phyloP scores from a whole-genome alignment of 306 rosid species.

The Rosa lucieae region DNA sequence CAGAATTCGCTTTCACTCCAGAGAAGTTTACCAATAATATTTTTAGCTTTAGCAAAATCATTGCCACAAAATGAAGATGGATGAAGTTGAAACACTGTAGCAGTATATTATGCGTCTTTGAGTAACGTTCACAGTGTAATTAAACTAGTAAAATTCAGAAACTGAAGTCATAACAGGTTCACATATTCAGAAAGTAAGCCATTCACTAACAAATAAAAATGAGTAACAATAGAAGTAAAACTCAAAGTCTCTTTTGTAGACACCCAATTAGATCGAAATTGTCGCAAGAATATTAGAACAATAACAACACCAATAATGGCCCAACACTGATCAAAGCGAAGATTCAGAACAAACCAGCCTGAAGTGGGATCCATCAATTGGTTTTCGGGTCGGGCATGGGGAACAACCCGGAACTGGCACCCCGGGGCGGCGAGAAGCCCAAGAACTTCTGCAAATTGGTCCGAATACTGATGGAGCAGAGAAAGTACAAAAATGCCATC shows the following conservation, averaged over 20 bases:
- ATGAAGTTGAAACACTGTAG: background rate
- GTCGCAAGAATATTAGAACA: background rate
- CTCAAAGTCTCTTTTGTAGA: background rate
- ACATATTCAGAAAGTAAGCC: background rate
- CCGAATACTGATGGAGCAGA: constrained; percentile 91
- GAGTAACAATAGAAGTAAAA: background rate
- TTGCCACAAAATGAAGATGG: too few species aligned
- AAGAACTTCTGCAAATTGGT: constrained; percentile 96
- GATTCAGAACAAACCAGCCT: constrained; percentile 12
- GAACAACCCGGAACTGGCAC: constrained; percentile 78
- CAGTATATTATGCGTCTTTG: background rate
- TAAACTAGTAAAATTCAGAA: background rate
- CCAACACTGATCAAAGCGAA: constrained; percentile 5
- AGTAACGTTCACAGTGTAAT: background rate
- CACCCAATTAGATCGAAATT: background rate
- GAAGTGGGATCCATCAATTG: constrained; percentile 43
- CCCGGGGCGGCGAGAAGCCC: constrained; percentile 93
- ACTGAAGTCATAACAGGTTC: background rate
- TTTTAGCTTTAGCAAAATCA: background rate
- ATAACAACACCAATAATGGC: background rate
- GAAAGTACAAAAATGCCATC: constrained; percentile 92
- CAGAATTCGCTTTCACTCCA: background rate
- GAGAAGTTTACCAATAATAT: background rate
- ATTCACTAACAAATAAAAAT: background rate
- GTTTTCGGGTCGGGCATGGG: constrained; percentile 98